phyloP scores from a whole-genome alignment of 495 filamentous ascomycete genomes.

The Daldinia loculata region DNA sequence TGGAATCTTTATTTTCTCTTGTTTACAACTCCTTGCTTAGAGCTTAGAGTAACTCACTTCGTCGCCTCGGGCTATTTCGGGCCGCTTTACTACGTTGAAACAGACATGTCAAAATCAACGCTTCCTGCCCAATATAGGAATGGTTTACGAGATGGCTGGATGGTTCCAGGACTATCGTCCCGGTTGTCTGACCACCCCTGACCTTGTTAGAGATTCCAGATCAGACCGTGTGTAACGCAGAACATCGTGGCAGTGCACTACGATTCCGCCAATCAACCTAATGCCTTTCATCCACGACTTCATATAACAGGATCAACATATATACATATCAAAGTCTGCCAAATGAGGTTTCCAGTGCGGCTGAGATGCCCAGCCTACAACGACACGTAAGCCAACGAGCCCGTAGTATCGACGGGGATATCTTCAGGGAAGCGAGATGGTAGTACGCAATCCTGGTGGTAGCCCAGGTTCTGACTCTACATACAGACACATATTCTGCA shows the following conservation, averaged over 20 bases:
- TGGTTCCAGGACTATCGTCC: not conserved
- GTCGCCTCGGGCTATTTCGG: not conserved
- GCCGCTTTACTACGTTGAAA: not conserved
- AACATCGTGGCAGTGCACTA: not conserved
- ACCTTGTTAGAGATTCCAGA: not conserved
- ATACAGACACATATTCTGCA: not conserved
- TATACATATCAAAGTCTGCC: not conserved
- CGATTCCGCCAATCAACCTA: not conserved
- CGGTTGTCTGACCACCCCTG: not conserved
- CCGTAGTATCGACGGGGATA: not conserved
- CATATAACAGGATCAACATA: not conserved
- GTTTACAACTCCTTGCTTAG: not conserved
- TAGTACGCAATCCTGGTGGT: not conserved
- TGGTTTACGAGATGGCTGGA: not conserved
- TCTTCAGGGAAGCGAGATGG: not conserved
- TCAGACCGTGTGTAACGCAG: not conserved
- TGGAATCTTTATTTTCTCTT: not conserved
- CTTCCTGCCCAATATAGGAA: not conserved
- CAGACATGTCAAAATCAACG: not conserved
- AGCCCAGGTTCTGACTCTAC: not conserved
- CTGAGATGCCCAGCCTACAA: not conserved
- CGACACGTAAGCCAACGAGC: not conserved
- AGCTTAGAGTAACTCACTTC: not conserved
- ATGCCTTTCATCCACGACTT: not conserved
- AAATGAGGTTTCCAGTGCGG: not conserved